Conservation (phyloP, 1,284 basidiomycete species). For the Fistulinella cinereoalba region DNA sequence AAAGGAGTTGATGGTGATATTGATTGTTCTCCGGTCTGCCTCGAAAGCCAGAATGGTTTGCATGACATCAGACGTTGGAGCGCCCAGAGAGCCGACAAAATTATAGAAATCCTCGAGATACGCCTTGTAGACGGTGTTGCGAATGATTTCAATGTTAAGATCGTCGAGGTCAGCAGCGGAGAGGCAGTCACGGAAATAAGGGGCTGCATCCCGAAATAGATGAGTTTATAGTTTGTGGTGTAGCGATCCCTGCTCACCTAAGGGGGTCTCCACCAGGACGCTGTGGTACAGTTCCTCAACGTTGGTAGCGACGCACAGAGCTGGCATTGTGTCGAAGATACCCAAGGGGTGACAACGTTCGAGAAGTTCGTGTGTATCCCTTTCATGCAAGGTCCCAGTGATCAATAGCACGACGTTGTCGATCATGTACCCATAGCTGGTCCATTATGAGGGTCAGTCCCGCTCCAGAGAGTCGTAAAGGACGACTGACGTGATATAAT, state of each 20-base stretch:
- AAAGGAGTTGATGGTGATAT: slow-evolving; percentile 99
- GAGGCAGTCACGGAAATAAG: slow-evolving; percentile 96
- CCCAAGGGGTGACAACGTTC: slow-evolving; percentile 97
- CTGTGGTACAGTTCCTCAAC: slow-evolving; percentile 99
- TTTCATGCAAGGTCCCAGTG: slow-evolving; percentile 95
- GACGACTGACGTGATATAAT: slow-evolving; percentile 87
- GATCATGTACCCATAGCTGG: slow-evolving; percentile 97
- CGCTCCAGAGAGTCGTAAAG: slow-evolving; percentile 3
- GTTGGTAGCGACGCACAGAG: slow-evolving; percentile 97
- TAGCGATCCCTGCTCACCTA: slow-evolving; percentile 59
- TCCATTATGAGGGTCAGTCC: slow-evolving; percentile 5
- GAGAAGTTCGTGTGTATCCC: slow-evolving; percentile 95
- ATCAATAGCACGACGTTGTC: slow-evolving; percentile 99
- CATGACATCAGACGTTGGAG: slow-evolving; percentile 90
- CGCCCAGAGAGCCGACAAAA: slow-evolving; percentile 78
- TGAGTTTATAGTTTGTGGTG: slow-evolving; percentile 4
- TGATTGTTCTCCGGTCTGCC: slow-evolving; percentile 94
- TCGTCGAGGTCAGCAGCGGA: slow-evolving; percentile 97
- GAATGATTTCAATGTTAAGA: slow-evolving; percentile 99
- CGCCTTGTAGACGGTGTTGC: slow-evolving; percentile 99
- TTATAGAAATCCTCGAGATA: slow-evolving; percentile 97
- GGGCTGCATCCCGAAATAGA: slow-evolving; percentile 55
- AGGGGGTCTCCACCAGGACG: slow-evolving; percentile 95
- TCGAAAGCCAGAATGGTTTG: slow-evolving; percentile 89
- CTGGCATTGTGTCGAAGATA: slow-evolving; percentile 98